Percentiles rank a stretch among this genome's conserved stretches.
Evolutionary conservation across 2,329 filamentous ascomycete species (phyloP).

Genomic region (Mycosphaerella sp.): DNA sequence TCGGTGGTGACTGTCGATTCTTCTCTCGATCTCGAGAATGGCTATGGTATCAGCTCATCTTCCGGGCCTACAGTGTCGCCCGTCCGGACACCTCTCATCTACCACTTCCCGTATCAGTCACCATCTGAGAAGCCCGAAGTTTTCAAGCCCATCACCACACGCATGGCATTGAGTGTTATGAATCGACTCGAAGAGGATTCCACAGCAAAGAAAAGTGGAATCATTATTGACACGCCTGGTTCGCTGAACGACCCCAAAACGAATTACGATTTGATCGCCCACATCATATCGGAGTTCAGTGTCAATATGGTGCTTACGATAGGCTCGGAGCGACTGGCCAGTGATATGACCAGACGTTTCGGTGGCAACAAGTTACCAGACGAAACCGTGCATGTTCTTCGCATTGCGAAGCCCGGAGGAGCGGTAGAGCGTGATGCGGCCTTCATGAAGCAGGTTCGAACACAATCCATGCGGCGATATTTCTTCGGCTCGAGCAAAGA

Average conservation of each 20-base stretch:
- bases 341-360: conserved; percentile 67
- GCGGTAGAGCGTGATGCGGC: conserved; percentile 67
- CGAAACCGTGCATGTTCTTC: conserved; percentile 67
- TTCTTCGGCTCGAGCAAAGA: conserved; percentile 75
- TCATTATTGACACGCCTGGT: conserved; percentile 79
- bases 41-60: conserved; percentile 82
- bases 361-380: conserved; percentile 43
- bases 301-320: conserved; percentile 75
- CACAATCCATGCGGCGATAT: conserved; percentile 79
- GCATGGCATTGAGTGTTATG: conserved; percentile 71
- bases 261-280: conserved; percentile 69
- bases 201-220: conserved; percentile 63
- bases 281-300: conserved; percentile 63
- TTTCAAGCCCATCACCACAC: conserved; percentile 67
- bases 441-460: conserved; percentile 67
- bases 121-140: conserved; percentile 64
- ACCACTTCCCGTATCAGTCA: conserved; percentile 71
- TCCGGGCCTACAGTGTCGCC: conserved; percentile 82
- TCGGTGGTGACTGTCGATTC: conserved; percentile 82
- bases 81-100: conserved; percentile 85
- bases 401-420: conserved; percentile 77
- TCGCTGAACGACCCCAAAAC: conserved; percentile 58
- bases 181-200: conserved; percentile 70
- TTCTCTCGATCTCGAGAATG: conserved; percentile 76
- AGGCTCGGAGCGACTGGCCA: conserved; percentile 69